Percentiles rank a stretch among this genome's conserved stretches.
phyloP scores from a whole-genome alignment of 129 eudicot genomes.

The Gnaphalium uliginosum region DNA sequence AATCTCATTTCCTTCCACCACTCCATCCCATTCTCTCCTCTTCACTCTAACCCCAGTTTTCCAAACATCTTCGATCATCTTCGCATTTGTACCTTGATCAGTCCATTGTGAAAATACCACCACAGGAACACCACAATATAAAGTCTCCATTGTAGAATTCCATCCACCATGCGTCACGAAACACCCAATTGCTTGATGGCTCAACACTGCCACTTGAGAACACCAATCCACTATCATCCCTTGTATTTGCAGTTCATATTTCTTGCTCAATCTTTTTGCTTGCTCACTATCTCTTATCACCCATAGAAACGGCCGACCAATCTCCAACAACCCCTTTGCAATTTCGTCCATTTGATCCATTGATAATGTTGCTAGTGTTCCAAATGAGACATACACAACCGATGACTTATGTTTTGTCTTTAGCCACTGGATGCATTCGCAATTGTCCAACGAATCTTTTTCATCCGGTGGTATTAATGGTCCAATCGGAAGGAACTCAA shows the following conservation, averaged over 20 bases:
- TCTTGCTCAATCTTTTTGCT: conserved; percentile 6
- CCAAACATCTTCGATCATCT: conserved; percentile 11
- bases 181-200: conserved; percentile 14
- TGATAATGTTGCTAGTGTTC: not conserved
- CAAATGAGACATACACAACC: conserved; percentile 16
- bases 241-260: not conserved
- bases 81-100: not conserved
- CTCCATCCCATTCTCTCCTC: not conserved
- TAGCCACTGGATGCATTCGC: not conserved
- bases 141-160: conserved; percentile 6
- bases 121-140: not conserved
- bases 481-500: conserved; percentile 10
- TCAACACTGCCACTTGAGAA: not conserved
- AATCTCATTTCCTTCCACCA: conserved; percentile 11
- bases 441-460: not conserved
- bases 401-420: conserved; percentile 4
- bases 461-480: conserved; percentile 2
- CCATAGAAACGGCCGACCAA: not conserved
- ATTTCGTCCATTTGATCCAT: conserved; percentile 9
- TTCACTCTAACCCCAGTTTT: conserved; percentile 4
- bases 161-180: conserved; percentile 13
- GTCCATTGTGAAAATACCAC: not conserved
- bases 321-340: not conserved
- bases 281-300: conserved; percentile 12
- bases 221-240: conserved; percentile 14